A percentile compares a stretch with the other conserved stretches of the same genome.
Conservation (phyloP, 441 rosid species). For the Theobroma grandiflorum region DNA sequence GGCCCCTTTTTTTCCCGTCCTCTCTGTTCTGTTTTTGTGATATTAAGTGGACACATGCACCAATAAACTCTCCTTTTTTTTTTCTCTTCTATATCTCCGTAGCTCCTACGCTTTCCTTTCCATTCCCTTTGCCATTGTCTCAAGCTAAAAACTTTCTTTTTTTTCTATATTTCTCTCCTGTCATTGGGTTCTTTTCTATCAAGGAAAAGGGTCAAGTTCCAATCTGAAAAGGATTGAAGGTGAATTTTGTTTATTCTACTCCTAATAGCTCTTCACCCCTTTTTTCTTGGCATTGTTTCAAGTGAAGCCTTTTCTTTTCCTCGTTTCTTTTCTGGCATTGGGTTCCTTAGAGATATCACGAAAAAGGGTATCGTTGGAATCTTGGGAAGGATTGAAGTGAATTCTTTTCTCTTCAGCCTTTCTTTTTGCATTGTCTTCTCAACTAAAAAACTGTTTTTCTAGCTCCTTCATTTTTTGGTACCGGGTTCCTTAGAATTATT, state of each 20-base stretch:
- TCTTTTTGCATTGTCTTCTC: slow-evolving; percentile 6
- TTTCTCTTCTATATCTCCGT: neutral
- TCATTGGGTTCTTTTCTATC: neutral
- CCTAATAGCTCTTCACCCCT: neutral
- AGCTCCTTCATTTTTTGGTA: neutral
- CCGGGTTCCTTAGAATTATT: slow-evolving; percentile 1
- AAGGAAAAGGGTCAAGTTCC: slow-evolving; percentile 12
- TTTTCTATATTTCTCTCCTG: no score
- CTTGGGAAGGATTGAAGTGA: slow-evolving; percentile 13
- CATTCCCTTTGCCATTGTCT: neutral
- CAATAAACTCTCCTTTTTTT: slow-evolving; percentile 12
- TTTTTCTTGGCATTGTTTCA: neutral
- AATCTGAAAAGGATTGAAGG: slow-evolving; percentile 5
- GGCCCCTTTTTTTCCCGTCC: neutral
- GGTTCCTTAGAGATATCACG: neutral
- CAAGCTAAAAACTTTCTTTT: neutral
- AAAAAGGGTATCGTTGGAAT: slow-evolving; percentile 8
- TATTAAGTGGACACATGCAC: slow-evolving; percentile 28
- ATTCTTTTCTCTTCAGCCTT: neutral
- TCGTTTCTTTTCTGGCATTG: slow-evolving; percentile 9
- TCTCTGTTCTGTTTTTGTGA: slow-evolving; percentile 6
- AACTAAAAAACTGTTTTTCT: neutral
- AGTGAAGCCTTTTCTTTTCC: neutral
- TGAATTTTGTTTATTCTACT: slow-evolving; percentile 7
- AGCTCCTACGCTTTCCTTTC: neutral